phyloP scores from a whole-genome alignment of 2,329 filamentous ascomycete genomes.

The Harringtonia lauricola region DNA sequence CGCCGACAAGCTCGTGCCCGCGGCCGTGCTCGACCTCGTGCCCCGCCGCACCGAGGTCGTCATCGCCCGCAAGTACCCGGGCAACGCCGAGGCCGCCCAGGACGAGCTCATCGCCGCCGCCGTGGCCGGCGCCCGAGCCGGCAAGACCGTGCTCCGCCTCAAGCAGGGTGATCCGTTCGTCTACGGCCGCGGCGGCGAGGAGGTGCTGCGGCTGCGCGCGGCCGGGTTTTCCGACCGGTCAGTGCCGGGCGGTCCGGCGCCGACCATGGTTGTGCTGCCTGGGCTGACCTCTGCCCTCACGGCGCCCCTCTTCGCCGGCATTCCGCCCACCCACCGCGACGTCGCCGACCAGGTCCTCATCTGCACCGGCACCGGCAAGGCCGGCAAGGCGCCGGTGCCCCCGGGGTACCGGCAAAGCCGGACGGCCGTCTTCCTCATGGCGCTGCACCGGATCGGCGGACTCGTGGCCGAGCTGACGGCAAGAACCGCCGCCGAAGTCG shows the following conservation, averaged over 20 bases:
- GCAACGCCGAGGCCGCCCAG: conserved; percentile 89
- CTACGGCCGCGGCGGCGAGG: conserved; percentile 89
- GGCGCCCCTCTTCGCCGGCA: conserved; percentile 77
- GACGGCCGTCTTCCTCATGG: conserved; percentile 93
- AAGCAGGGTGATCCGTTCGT: conserved; percentile 97
- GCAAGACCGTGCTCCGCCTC: conserved; percentile 73
- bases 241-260: background rate
- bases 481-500: conserved; percentile 21
- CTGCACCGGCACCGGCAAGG: conserved; percentile 92
- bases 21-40: conserved; percentile 77
- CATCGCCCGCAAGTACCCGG: conserved; percentile 95
- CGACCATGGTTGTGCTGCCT: conserved; percentile 60
- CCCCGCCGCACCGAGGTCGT: conserved; percentile 80
- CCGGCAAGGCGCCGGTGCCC: conserved; percentile 71
- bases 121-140: conserved; percentile 50
- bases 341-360: conserved; percentile 88
- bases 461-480: conserved; percentile 61
- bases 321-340: conserved; percentile 80
- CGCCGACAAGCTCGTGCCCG: conserved; percentile 76
- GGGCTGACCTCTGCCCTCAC: conserved; percentile 83
- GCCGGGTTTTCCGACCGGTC: conserved; percentile 51
- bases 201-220: conserved; percentile 70
- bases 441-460: conserved; percentile 69
- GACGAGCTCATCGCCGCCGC: conserved; percentile 77
- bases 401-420: conserved; percentile 66